These are phyloP conservation scores for Colletotrichum salicis DNA, from an alignment of 2,329 filamentous ascomycete genomes.

Conservation along the genomic window DNA sequence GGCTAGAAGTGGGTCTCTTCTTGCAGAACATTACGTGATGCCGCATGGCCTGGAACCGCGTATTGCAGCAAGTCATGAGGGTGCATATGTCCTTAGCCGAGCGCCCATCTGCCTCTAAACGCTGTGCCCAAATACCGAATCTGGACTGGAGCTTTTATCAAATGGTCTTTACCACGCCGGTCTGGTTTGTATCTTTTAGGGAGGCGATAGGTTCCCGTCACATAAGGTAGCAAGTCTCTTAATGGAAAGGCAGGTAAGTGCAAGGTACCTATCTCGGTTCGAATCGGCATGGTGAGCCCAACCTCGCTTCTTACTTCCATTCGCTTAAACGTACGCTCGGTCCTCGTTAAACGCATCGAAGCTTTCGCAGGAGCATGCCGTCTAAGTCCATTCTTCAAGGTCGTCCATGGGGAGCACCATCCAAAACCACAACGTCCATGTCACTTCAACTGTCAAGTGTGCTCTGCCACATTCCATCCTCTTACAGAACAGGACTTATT, in stretches of 20 bases:
- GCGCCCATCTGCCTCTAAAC: not conserved
- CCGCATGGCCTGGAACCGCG: conserved; percentile 28
- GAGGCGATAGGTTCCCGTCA: not conserved
- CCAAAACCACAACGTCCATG: not conserved
- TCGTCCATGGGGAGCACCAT: not conserved
- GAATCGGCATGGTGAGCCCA: conserved; percentile 3
- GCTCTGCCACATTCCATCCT: not conserved
- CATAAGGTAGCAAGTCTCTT: too few relatives aligned
- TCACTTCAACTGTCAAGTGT: not conserved
- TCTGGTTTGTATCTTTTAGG: not conserved
- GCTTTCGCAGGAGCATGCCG: conserved; percentile 10
- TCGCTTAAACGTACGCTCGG: conserved; percentile 11
- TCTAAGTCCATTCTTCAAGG: not conserved
- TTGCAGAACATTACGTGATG: conserved; percentile 34
- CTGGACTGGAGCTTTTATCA: not conserved
- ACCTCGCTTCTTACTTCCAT: conserved; percentile 6
- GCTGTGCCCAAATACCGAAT: not conserved
- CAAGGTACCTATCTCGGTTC: not conserved
- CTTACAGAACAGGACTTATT: not conserved
- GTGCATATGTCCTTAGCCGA: conserved; percentile 27
- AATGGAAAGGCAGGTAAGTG: not conserved
- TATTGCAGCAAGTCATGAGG: conserved; percentile 22
- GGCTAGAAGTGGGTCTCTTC: not conserved
- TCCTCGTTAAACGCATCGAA: conserved; percentile 10
- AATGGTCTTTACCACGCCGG: not conserved